Base-by-base conservation (phyloP, 768 basidiomycete species). In the Lanmaoa rubissima region DNA sequence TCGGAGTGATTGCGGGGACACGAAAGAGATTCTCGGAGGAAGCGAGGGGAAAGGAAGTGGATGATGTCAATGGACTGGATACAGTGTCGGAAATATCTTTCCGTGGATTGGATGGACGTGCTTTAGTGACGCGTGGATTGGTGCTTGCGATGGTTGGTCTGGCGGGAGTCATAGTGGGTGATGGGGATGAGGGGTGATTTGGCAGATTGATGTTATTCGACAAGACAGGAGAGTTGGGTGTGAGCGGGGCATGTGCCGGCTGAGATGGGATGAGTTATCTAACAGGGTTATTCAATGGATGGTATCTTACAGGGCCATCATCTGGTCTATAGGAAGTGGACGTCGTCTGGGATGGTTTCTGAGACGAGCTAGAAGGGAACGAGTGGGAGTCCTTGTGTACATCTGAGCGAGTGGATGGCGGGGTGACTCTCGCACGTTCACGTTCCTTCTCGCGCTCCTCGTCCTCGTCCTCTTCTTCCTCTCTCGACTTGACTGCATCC, bases 381-480 rank as follows among this genome's bases (percentile, higher is more conserved):
- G 62, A 19, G 12, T 55, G 58, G 34, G 57, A 8, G 28, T 60
- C 60, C 58, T 67, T 73, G 48, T 36, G 65, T 44, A 19, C 51
- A 45, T 68, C 64, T 28, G 59, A 12, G 35, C 56, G 61, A 2
- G 58, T 57, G 56, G 65, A 55, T 31, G 63, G 53, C 60, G 66
- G 59, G 56, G 65, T 64, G 54, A 64, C 61, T 60, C 67, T 67
- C 38, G 65, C 68, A 60, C 78, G 71, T 59, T 81, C 81, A 49
- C 67, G 70, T 55, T 80, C 83, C 62, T 76, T 79, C 65, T 88
- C 86, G 45, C 79, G 75, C 59, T 89, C 87, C 59, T 90, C 87
- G 55, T 90, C 90, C 66, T 91, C 89, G 32, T 89, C 88, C 58
- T 91, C 90, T 65, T 91, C 91, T 52, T 92, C 90, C 52, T 90